phyloP scores from a whole-genome alignment of 192 early-diverging fungal species.

The Dispira parvispora region DNA sequence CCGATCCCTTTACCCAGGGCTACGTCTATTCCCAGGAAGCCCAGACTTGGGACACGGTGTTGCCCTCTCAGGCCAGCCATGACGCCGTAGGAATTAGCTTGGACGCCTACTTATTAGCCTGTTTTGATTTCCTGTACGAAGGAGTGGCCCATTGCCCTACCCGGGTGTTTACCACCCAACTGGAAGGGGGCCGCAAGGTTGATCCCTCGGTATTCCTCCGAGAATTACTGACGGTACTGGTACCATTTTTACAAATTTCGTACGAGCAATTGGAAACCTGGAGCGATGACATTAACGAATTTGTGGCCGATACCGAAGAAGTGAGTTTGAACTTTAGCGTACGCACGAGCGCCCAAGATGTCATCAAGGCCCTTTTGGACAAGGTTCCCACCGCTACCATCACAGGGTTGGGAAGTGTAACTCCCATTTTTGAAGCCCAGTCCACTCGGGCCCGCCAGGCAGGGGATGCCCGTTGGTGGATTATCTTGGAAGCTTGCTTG shows the following conservation, averaged over 20 bases:
- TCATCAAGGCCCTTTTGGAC: constrained; percentile 41
- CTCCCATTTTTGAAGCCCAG: constrained; percentile 30
- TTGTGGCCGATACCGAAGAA: constrained; percentile 82
- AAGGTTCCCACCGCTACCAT: constrained; percentile 33
- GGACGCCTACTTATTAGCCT: constrained; percentile 2
- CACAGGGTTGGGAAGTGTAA: constrained; percentile 32
- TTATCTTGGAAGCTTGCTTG: constrained; percentile 66
- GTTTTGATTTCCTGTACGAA: constrained; percentile 3
- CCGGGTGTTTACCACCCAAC: not conserved
- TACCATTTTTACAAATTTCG: constrained; percentile 71
- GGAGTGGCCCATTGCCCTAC: not conserved
- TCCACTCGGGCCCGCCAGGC: constrained; percentile 31
- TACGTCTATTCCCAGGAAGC: not conserved
- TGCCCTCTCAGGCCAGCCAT: too few relatives aligned
- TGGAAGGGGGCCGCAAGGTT: not conserved
- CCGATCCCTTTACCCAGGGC: not conserved
- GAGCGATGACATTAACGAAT: constrained; percentile 71
- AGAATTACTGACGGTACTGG: constrained; percentile 34
- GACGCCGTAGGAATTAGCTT: not conserved
- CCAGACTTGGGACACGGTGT: not conserved
- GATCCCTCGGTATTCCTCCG: constrained; percentile 29
- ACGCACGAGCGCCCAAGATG: constrained; percentile 63
- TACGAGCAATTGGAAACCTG: constrained; percentile 61
- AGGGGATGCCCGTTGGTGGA: constrained; percentile 56
- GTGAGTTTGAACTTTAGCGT: constrained; percentile 75